A percentile compares a stretch with the other conserved stretches of the same genome.
Evolutionary conservation across 148 eudicot genomes (phyloP).

Genomic region (Chenopodium suecicum): DNA sequence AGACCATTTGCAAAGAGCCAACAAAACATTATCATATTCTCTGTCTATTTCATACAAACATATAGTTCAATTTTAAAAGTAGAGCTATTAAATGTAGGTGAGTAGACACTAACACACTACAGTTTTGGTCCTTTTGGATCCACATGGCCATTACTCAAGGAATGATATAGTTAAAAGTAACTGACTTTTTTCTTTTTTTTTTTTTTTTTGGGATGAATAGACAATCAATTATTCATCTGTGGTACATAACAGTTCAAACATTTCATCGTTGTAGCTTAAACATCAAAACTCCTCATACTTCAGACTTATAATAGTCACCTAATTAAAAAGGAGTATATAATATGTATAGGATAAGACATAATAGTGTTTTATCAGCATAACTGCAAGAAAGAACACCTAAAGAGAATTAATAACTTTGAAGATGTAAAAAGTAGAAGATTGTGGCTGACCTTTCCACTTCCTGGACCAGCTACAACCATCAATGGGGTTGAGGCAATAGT

Average conservation of each 20-base stretch:
- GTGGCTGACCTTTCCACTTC: slow-evolving; percentile 86
- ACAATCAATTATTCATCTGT: too few relatives aligned
- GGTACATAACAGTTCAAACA: neutral
- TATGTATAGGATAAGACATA: too few relatives aligned
- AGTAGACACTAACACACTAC: too few relatives aligned
- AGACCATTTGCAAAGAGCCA: neutral
- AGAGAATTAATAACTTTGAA: neutral
- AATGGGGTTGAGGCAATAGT: slow-evolving; percentile 71
- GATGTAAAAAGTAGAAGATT: slow-evolving; percentile 2
- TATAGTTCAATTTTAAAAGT: neutral
- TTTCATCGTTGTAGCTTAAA: neutral
- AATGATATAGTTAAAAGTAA: too few relatives aligned
- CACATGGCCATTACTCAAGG: neutral
- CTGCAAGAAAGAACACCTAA: slow-evolving; percentile 7
- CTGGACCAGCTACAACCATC: slow-evolving; percentile 96
- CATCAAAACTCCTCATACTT: slow-evolving; percentile 13
- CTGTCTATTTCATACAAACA: too few relatives aligned
- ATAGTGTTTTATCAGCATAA: too few relatives aligned
- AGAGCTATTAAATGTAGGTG: neutral
- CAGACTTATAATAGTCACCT: neutral
- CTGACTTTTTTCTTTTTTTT: too few relatives aligned
- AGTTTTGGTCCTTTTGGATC: too few relatives aligned
- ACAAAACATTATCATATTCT: neutral
- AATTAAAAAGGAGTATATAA: too few relatives aligned
- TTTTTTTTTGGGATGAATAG: too few relatives aligned